Evolutionary conservation across 75 land plant genomes (phyloP), one percentile per base, ranked within the genome.

Genomic region (Sequoia sempervirens): DNA sequence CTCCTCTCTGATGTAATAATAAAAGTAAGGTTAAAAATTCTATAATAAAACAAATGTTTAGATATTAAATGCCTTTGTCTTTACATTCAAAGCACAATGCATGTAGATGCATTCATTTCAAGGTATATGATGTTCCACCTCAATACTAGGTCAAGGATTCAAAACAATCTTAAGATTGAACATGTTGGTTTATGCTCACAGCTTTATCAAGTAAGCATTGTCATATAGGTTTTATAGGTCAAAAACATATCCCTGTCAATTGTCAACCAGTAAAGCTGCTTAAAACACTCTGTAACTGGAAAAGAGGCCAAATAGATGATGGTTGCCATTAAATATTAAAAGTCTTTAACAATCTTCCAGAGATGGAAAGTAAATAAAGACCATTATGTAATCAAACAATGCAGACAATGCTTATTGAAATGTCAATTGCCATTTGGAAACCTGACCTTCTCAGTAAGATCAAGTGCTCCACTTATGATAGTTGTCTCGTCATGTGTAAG

Each of bases 401-500:
- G 68, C 26, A 26, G 8, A 26, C 28, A 64, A 5, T 13, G 68
- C 8, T 64, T 64, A 64, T 26, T 20, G 68, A 64, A 64, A 64
- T 14, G 15, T 64, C 37, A 36, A 8, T 82, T 28, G 36, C n/a
- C n/a, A 30, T 75, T 36, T 83, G 45, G 36, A 52, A 50, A 45
- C 28, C 84, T 43, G 86, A 88, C 89, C 89, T 88, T 88, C 74
- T 74, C 85, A n/a, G 89, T 82, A 28, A 88, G 83, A 64, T 90
- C 91, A 40, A 90, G 86, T 41, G 91, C 91, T 45, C 91, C 91
- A 40, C 84, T 89, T 64, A 90, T 90, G 9, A 90, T 90, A 3
- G 91, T 90, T 11, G 91, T 85, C 83, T 90, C 91, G 17, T 90
- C 90, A 41, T 81, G 90, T 82, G 90, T 88, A 28, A 90, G 91